Percentiles rank a stretch among this genome's conserved stretches.
Evolutionary conservation across 2,329 filamentous ascomycete genomes (phyloP).

Genomic region (Macrophomina tecta): DNA sequence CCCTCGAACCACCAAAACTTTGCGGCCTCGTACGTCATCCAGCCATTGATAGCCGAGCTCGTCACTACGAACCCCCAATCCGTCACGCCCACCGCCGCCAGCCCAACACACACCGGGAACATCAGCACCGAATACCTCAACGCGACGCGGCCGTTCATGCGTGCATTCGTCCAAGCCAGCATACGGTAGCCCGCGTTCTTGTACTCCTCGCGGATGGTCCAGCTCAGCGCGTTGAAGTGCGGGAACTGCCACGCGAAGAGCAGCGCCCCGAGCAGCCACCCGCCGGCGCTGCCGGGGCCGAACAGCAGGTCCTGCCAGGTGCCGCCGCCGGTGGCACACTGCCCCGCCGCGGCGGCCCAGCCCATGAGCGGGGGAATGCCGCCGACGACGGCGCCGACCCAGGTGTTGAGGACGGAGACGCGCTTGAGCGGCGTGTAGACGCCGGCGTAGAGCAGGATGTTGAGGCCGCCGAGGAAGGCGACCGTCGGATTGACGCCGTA

Average conservation of each 20-base stretch:
- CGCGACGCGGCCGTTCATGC: constrained; percentile 83
- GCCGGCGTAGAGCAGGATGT: constrained; percentile 89
- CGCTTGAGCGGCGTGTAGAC: constrained; percentile 93
- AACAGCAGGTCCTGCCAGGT: constrained; percentile 81
- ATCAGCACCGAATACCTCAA: constrained; percentile 85
- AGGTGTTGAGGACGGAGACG: constrained; percentile 86
- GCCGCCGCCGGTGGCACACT: constrained; percentile 65
- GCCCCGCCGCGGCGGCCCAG: constrained; percentile 92
- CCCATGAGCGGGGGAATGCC: constrained; percentile 97
- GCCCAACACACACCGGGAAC: constrained; percentile 80
- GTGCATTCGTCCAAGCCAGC: constrained; percentile 87
- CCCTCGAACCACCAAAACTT: constrained; percentile 82
- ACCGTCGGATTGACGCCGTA: constrained; percentile 94
- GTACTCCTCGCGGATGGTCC: constrained; percentile 90
- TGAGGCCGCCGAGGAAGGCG: constrained; percentile 80
- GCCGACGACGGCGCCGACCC: constrained; percentile 91
- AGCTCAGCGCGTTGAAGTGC: constrained; percentile 94
- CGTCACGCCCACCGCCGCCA: constrained; percentile 81
- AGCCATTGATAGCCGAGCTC: constrained; percentile 81
- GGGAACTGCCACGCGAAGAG: constrained; percentile 98
- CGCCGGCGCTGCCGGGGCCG: constrained; percentile 72
- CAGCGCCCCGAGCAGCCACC: constrained; percentile 84
- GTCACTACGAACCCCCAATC: constrained; percentile 84
- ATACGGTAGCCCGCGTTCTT: constrained; percentile 69
- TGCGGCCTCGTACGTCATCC: constrained; percentile 81